Evolutionary conservation across 2,329 filamentous ascomycete genomes (phyloP).

Genomic region (Verticillium isaacii): DNA sequence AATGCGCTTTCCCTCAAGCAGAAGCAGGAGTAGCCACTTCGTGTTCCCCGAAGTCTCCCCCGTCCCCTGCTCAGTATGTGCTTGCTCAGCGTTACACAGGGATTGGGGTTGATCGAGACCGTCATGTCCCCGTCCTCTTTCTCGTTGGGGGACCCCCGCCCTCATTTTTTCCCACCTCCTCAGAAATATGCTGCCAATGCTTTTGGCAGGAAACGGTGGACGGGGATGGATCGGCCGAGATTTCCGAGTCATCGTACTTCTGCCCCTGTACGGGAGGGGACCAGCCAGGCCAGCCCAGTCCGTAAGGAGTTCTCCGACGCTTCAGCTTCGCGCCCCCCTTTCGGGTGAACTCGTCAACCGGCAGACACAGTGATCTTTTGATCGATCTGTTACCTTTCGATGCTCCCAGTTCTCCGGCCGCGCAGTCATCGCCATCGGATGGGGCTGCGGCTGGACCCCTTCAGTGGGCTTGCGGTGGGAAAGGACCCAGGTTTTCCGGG

Average conservation of each 20-base stretch:
- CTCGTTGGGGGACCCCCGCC: neutral
- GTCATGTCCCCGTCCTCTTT: neutral
- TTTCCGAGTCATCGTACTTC: neutral
- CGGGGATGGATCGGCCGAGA: neutral
- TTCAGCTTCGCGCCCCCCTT: neutral
- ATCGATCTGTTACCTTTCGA: neutral
- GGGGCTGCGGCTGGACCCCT: neutral
- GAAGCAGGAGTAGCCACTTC: neutral
- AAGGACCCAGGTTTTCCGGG: neutral
- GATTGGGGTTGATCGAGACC: neutral
- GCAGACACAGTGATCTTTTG: neutral
- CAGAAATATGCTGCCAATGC: neutral
- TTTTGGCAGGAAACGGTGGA: neutral
- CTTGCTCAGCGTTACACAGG: neutral
- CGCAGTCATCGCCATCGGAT: neutral
- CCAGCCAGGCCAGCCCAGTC: neutral
- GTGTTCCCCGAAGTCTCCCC: neutral
- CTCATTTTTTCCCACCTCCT: neutral
- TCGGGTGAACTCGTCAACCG: neutral
- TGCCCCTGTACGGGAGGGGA: neutral
- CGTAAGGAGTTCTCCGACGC: neutral
- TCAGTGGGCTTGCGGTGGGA: neutral
- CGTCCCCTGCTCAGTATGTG: neutral
- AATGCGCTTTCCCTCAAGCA: neutral
- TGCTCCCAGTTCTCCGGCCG: neutral